Percentiles rank a stretch among this genome's conserved stretches.
phyloP scores from a whole-genome alignment of 2,329 filamentous ascomycete species.

The Pseudodiploospora longispora region DNA sequence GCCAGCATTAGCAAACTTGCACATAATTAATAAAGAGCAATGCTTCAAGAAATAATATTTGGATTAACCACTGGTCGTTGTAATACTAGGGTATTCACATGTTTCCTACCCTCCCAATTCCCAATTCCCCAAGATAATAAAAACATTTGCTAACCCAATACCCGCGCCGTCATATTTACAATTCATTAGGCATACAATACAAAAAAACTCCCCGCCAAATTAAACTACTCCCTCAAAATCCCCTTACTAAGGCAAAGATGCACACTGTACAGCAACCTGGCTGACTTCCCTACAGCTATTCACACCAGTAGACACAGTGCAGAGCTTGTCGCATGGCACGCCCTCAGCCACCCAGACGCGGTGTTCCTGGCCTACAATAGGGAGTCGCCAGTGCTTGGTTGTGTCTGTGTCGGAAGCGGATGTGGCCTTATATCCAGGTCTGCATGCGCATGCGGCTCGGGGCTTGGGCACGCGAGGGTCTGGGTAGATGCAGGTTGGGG shows the following conservation, averaged over 20 bases:
- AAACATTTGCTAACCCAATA: no score
- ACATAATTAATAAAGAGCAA: no score
- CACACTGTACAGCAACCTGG: background rate
- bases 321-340: slow-evolving; percentile 4
- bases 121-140: no score
- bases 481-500: slow-evolving; percentile 7
- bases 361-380: slow-evolving; percentile 6
- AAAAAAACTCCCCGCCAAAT: no score
- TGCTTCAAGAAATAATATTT: no score
- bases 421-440: slow-evolving; percentile 6
- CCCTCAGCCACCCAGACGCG: slow-evolving; percentile 8
- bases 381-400: slow-evolving; percentile 6
- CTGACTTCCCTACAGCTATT: slow-evolving; percentile 1
- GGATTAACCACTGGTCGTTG: no score
- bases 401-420: background rate
- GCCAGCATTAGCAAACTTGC: no score
- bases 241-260: background rate
- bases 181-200: no score
- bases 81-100: no score
- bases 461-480: slow-evolving; percentile 3
- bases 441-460: slow-evolving; percentile 6
- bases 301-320: background rate
- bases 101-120: no score
- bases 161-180: no score
- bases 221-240: background rate